A percentile compares a stretch with the other conserved stretches of the same genome.
phyloP scores from a whole-genome alignment of 306 rosid species.

The Rubus idaeus region DNA sequence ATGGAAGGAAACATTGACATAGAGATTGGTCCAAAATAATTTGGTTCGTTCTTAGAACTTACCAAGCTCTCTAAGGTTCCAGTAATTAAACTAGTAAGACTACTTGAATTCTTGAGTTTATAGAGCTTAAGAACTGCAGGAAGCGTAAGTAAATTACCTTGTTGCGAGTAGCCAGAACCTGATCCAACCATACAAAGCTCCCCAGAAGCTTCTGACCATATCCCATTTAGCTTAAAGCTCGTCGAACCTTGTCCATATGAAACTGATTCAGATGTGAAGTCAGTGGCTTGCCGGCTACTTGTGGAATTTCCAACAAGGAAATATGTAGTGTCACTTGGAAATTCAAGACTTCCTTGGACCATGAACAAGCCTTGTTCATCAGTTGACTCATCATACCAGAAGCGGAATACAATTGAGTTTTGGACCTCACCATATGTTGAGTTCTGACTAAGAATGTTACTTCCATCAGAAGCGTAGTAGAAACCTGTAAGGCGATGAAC shows the following conservation, averaged over 20 bases:
- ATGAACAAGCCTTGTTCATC: not conserved
- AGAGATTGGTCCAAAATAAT: slow-evolving; percentile 38
- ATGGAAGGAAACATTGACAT: slow-evolving; percentile 36
- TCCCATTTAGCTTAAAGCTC: not conserved
- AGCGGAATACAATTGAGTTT: not conserved
- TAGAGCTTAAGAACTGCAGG: slow-evolving; percentile 40
- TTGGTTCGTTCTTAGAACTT: slow-evolving; percentile 24
- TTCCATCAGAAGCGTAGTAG: slow-evolving; percentile 35
- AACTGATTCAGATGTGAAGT: not conserved
- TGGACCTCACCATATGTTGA: slow-evolving; percentile 28
- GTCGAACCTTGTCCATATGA: not conserved
- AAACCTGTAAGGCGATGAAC: slow-evolving; percentile 25
- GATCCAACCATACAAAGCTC: slow-evolving; percentile 42
- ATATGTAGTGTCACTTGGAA: not conserved
- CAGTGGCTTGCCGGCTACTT: not conserved
- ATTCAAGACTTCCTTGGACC: not conserved
- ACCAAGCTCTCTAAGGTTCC: slow-evolving; percentile 50
- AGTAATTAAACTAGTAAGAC: slow-evolving; percentile 35
- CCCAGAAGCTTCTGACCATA: slow-evolving; percentile 6
- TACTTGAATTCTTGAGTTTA: slow-evolving; percentile 29
- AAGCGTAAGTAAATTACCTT: slow-evolving; percentile 20
- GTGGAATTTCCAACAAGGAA: not conserved
- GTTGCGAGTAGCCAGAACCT: slow-evolving; percentile 2
- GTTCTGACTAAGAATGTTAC: not conserved
- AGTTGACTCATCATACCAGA: not conserved